A percentile compares a stretch with the other conserved stretches of the same genome.
phyloP scores from a whole-genome alignment of 805 yeast species.

The Pichia membranifaciens region DNA sequence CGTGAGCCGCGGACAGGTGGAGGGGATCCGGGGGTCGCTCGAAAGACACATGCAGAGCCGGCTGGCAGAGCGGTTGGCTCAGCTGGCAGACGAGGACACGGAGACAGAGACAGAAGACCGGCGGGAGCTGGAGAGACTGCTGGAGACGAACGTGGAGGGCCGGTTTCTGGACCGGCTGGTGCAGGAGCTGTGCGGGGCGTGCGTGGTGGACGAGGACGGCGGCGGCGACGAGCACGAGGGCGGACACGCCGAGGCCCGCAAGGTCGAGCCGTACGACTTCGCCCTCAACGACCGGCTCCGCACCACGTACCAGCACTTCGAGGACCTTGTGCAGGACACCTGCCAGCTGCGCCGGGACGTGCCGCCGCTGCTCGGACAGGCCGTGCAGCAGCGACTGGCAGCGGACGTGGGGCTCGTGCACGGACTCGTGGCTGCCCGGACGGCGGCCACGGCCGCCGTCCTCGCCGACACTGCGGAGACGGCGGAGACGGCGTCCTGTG shows the following conservation, averaged over 20 bases:
- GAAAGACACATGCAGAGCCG: not conserved
- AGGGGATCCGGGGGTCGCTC: not conserved
- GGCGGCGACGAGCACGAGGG: not conserved
- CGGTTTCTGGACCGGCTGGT: not conserved
- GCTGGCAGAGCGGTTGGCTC: not conserved
- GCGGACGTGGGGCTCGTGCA: not conserved
- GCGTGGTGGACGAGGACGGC: not conserved
- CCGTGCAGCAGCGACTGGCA: not conserved
- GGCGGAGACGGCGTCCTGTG: no score
- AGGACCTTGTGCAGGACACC: constrained; percentile 36
- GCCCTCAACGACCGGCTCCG: constrained; percentile 46
- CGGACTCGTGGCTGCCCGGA: not conserved
- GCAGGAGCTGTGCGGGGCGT: not conserved
- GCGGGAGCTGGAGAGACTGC: not conserved
- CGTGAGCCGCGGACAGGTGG: not conserved
- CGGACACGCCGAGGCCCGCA: constrained; percentile 17
- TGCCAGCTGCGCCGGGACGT: not conserved
- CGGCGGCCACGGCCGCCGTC: not conserved
- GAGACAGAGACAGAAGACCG: not conserved
- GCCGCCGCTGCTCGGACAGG: not conserved
- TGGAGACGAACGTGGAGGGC: not conserved
- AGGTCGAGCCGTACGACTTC: constrained; percentile 66
- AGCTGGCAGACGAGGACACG: not conserved
- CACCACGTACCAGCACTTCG: not conserved
- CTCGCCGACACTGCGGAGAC: no score